A percentile compares a stretch with the other conserved stretches of the same genome.
These are phyloP conservation scores for Ascochyta lentis DNA, from an alignment of 2,329 filamentous ascomycete species.

Conservation along the genomic window DNA sequence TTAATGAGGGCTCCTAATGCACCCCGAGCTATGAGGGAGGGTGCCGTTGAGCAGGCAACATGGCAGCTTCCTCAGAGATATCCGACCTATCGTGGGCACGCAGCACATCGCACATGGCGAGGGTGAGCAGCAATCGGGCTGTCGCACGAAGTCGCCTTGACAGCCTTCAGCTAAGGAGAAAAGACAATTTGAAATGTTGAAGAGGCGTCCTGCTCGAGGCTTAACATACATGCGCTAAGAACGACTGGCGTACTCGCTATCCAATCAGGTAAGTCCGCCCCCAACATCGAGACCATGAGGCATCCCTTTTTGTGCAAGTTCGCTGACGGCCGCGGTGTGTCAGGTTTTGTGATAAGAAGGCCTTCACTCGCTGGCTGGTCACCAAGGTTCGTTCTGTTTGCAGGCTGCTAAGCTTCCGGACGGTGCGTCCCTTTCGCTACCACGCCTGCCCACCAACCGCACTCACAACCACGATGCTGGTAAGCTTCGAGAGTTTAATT, in stretches of 20 bases:
- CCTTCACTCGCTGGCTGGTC: no score
- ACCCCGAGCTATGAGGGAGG: constrained; percentile 8
- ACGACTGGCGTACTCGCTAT: background rate
- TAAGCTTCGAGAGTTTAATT: no score
- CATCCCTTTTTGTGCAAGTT: background rate
- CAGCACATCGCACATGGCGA: background rate
- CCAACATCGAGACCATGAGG: background rate
- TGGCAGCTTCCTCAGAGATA: background rate
- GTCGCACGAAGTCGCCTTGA: background rate
- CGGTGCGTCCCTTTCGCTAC: no score
- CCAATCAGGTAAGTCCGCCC: background rate
- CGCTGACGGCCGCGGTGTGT: no score
- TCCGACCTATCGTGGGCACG: background rate
- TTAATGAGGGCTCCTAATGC: constrained; percentile 9
- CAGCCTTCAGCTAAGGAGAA: no score
- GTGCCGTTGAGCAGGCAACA: background rate
- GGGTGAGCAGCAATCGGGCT: background rate
- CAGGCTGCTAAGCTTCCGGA: no score
- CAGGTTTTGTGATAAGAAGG: no score
- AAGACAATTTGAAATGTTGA: no score
- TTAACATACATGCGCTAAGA: background rate
- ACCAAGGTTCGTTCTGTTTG: no score
- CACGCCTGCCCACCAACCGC: no score
- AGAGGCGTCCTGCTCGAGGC: background rate
- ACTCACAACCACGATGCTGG: no score